Evolutionary conservation across 2,329 filamentous ascomycete species (phyloP).

Genomic region (Aspergillus sp.): DNA sequence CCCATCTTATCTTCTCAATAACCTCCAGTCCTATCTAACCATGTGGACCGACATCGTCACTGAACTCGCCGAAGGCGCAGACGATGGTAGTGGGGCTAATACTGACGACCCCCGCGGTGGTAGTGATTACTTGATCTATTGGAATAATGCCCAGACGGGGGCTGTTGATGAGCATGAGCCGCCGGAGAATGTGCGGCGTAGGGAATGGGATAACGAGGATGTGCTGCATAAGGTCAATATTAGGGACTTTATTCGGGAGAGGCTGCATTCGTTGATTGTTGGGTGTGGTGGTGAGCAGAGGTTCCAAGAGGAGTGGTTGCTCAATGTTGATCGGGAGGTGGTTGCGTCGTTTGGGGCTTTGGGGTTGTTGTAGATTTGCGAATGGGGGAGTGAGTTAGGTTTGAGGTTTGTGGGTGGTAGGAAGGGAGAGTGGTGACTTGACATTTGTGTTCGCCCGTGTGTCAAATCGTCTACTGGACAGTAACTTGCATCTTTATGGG

Average conservation of each 20-base stretch:
- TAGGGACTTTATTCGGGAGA: conserved; percentile 46
- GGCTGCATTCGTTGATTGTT: conserved; percentile 41
- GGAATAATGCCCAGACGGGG: conserved; percentile 38
- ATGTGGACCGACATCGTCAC: conserved; percentile 51
- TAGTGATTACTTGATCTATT: conserved; percentile 46
- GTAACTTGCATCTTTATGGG: not conserved
- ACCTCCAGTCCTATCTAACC: conserved; percentile 49
- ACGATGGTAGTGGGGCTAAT: conserved; percentile 43
- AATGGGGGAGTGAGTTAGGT: not conserved
- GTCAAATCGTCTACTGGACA: not conserved
- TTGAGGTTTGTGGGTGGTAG: not conserved
- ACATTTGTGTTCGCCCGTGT: too few relatives aligned
- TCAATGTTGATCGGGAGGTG: conserved; percentile 48
- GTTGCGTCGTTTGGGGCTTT: conserved; percentile 43
- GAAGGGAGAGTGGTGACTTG: too few relatives aligned
- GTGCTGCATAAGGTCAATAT: conserved; percentile 48
- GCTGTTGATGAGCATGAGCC: conserved; percentile 38
- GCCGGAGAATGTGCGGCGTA: conserved; percentile 45
- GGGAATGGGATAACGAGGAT: conserved; percentile 44
- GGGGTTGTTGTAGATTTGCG: conserved; percentile 31
- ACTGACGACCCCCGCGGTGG: conserved; percentile 28
- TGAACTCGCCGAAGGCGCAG: conserved; percentile 46
- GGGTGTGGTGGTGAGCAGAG: conserved; percentile 44
- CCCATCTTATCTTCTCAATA: conserved; percentile 43
- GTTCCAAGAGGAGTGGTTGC: conserved; percentile 46